Conservation (phyloP, 139 green algal species). For the Spirogloea muscicola region DNA sequence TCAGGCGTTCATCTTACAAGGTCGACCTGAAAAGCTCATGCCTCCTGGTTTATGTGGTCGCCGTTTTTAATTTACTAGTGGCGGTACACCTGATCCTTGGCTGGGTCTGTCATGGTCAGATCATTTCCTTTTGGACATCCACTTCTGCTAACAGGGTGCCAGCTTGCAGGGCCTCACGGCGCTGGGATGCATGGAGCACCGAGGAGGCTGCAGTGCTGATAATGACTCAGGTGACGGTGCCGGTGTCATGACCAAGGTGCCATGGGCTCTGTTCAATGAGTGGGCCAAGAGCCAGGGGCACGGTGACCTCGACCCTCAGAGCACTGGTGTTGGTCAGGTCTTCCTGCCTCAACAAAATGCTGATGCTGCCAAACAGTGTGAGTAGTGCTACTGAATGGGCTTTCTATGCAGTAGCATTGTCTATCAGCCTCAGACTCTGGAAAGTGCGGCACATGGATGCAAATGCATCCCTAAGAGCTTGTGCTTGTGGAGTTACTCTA, state of each 20-base stretch:
- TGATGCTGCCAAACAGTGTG: conserved; percentile 30
- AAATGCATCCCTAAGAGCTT: conserved; percentile 61
- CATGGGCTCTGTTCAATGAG: conserved; percentile 87
- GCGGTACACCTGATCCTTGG: not conserved
- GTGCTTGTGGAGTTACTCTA: not conserved
- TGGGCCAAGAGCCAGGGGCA: conserved; percentile 56
- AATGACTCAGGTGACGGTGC: conserved; percentile 94
- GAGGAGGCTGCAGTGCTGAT: conserved; percentile 93
- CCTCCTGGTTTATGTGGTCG: not conserved
- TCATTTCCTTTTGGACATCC: not conserved
- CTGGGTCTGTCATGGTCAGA: not conserved
- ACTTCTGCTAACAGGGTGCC: not conserved
- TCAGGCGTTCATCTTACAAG: not conserved
- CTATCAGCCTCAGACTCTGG: no score
- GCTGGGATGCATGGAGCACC: conserved; percentile 99
- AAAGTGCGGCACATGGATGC: no score
- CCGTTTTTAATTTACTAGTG: not conserved
- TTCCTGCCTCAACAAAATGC: conserved; percentile 88
- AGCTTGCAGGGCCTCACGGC: conserved; percentile 67
- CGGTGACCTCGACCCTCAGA: conserved; percentile 20
- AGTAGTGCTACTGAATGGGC: conserved; percentile 6
- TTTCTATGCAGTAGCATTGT: not conserved
- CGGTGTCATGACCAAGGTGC: conserved; percentile 96
- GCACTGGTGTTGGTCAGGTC: conserved; percentile 86
- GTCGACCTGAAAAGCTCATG: no score